Conservation (phyloP, 768 basidiomycete genomes). For the Trametes cubensis region DNA sequence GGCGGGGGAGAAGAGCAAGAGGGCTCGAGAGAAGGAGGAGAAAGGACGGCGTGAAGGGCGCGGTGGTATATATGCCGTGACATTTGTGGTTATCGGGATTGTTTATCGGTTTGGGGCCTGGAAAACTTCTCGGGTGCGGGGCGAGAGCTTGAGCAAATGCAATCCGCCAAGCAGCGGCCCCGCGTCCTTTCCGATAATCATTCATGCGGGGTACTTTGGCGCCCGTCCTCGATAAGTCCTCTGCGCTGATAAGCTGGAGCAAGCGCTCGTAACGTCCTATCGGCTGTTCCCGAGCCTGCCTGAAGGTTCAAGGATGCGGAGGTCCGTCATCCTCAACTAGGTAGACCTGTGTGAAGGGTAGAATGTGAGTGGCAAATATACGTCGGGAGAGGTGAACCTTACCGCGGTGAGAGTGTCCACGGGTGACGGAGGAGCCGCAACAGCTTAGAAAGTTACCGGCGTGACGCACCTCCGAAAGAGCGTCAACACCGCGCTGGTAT, state of each 20-base stretch:
- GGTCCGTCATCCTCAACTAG: too few species aligned
- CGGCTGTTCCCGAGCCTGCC: too few species aligned
- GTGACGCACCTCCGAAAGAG: not conserved
- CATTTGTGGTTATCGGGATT: not conserved
- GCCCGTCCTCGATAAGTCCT: constrained; percentile 17
- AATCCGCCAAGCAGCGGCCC: not conserved
- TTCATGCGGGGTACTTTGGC: not conserved
- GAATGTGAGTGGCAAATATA: not conserved
- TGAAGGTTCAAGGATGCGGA: too few species aligned
- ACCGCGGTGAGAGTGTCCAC: too few species aligned
- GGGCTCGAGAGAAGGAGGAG: constrained; percentile 6
- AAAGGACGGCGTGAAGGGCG: not conserved
- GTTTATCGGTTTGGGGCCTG: constrained; percentile 6
- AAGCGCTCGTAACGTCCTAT: not conserved
- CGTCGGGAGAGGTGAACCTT: too few species aligned
- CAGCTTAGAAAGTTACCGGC: too few species aligned
- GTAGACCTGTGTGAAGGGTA: too few species aligned
- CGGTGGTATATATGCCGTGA: constrained; percentile 9
- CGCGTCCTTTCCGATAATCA: not conserved
- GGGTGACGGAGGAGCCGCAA: too few species aligned
- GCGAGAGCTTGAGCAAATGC: not conserved
- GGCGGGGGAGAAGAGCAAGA: constrained; percentile 2
- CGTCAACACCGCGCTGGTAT: not conserved
- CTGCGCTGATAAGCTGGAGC: constrained; percentile 16
- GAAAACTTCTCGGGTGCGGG: constrained; percentile 10